These are phyloP conservation scores for Trichophyton equinum DNA, from an alignment of 2,329 filamentous ascomycete species.

Conservation along the genomic window DNA sequence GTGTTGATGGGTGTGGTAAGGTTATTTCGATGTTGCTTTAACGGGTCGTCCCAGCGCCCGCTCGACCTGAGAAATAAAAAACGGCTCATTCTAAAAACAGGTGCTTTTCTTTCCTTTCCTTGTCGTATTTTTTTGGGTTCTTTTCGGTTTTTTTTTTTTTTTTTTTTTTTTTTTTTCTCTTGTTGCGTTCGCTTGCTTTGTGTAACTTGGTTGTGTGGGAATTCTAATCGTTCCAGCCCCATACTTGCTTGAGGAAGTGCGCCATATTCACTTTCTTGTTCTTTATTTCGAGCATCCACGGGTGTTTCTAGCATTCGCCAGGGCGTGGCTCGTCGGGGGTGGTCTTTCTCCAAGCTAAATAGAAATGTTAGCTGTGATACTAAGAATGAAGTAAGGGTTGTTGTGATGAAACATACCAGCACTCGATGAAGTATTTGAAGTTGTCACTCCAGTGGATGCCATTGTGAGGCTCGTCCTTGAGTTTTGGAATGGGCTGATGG, in stretches of 20 bases:
- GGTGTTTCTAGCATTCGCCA: constrained; percentile 99
- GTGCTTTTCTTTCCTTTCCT: not conserved
- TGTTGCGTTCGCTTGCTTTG: not conserved
- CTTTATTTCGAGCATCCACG: constrained; percentile 96
- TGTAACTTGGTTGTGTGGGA: not conserved
- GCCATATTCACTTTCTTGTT: constrained; percentile 95
- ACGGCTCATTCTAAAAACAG: not conserved
- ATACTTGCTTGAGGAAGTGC: constrained; percentile 84
- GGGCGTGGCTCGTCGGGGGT: constrained; percentile 71
- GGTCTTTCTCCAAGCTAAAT: constrained; percentile 80
- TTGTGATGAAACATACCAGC: constrained; percentile 67
- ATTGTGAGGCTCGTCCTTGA: constrained; percentile 87
- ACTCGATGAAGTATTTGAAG: constrained; percentile 99
- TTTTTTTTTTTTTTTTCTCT: not conserved
- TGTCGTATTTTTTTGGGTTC: not conserved
- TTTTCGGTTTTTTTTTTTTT: not conserved
- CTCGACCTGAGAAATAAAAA: not conserved
- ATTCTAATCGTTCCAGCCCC: constrained; percentile 73
- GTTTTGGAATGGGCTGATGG: constrained; percentile 80
- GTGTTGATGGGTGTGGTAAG: not conserved
- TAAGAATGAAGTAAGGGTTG: not conserved
- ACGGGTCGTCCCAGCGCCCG: constrained; percentile 3
- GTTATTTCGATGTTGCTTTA: not conserved
- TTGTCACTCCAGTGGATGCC: constrained; percentile 90
- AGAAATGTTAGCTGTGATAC: not conserved